Evolutionary conservation across 176 grass and related monocot genomes (phyloP), one percentile per base, ranked within the genome.

Genomic region (Phyllostachys edulis): DNA sequence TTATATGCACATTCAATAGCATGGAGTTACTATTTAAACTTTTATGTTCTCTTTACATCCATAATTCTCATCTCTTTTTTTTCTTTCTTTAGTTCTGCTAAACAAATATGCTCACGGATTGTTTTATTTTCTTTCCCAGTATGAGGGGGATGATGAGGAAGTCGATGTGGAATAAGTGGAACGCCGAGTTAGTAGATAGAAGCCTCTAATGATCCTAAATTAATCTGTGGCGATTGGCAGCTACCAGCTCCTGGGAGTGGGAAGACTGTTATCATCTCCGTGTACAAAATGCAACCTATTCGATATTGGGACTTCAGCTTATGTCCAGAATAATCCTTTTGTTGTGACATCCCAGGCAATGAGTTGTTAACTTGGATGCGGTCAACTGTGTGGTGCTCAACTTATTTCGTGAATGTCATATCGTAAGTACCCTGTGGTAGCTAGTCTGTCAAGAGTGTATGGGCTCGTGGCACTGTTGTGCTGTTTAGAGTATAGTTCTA

Each of bases 81-180:
- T 75, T 17, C n/a, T 47, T 21, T 24, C 2, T 47, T 18, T 39
- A 29, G 34, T 45, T 88, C 4, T 59, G 13, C 39, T 70, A 1
- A 56, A 59, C 18, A 51, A 47, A 17, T 17, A 11, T 61, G 52
- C 80, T 88, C 11, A 83, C 39, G 71, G 1, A 79, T 63, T 80
- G 20, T 80, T 62, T 56, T 62, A 21, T 63, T 44, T 36, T 71
- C 4, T 77, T 74, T 86, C 27, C 52, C 86, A 95, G 93, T 95
- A 90, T 0, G 85, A 90, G 78, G 90, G 62, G 14, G 93, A 86
- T 37, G 85, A 94, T 7, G 90, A 90, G 52, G 93, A 92, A 52
- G 88, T 95, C 0, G 88, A 92, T 20, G 90, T 92, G 70, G 90
- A 90, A 29, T 92, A 86, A 87, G 71, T 84, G 45, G 76, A 78